Evolutionary conservation across 2,329 filamentous ascomycete genomes (phyloP).

Genomic region (Botryotinia calthae): DNA sequence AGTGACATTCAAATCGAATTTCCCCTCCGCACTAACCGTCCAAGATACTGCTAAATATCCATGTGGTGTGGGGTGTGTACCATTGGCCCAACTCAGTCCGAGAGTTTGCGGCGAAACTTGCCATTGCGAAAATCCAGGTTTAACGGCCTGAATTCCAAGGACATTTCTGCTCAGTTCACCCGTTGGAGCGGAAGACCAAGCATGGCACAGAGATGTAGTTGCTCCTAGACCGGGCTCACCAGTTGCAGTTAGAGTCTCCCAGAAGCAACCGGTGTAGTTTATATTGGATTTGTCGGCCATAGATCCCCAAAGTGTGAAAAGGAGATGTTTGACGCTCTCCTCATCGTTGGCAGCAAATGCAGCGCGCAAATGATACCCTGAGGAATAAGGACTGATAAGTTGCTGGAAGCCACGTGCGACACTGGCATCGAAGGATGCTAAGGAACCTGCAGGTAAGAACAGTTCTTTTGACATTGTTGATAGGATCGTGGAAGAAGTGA

Average conservation of each 20-base stretch:
- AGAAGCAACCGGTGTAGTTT: not conserved
- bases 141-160: not conserved
- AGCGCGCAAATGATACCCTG: not conserved
- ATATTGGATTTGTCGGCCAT: not conserved
- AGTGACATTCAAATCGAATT: not conserved
- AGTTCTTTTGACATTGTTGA: not conserved
- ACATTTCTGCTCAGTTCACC: not conserved
- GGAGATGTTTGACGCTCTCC: not conserved
- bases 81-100: not conserved
- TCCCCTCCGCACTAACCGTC: not conserved
- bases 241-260: not conserved
- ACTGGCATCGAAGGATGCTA: not conserved
- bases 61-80: not conserved
- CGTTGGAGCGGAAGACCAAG: not conserved
- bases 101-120: not conserved
- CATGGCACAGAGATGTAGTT: not conserved
- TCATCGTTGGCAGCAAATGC: not conserved
- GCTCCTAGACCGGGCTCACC: not conserved
- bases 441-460: not conserved
- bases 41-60: not conserved
- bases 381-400: not conserved
- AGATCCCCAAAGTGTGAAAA: not conserved
- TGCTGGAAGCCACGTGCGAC: not conserved
- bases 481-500: not conserved
- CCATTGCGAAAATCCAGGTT: not conserved